These are phyloP conservation scores for Talaromyces nanjingensis DNA, from an alignment of 495 filamentous ascomycete species.

Conservation along the genomic window DNA sequence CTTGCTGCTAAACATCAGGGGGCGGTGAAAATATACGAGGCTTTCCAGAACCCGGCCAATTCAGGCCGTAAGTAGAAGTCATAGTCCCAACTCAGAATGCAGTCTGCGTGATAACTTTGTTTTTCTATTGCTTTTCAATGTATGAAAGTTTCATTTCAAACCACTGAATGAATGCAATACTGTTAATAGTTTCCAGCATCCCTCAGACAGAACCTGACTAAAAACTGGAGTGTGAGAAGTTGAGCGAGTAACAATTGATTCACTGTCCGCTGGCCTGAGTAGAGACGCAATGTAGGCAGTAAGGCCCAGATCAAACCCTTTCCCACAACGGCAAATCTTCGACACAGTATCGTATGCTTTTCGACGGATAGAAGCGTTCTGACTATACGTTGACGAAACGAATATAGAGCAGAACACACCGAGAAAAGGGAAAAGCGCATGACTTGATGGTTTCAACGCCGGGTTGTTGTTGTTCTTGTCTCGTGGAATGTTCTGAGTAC, in stretches of 20 bases:
- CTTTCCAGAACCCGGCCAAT: neutral
- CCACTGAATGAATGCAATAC: neutral
- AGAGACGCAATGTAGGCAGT: constrained; percentile 3
- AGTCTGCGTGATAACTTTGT: neutral
- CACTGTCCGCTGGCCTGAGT: neutral
- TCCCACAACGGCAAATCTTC: neutral
- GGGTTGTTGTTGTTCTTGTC: neutral
- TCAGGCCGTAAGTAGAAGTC: neutral
- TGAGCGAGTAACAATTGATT: neutral
- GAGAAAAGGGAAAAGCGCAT: neutral
- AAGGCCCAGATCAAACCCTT: neutral
- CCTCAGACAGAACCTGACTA: neutral
- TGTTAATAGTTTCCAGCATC: neutral
- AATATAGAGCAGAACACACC: constrained; percentile 1
- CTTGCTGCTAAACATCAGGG: constrained; percentile 1
- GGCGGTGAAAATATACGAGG: neutral
- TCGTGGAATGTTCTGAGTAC: neutral
- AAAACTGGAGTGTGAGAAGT: neutral
- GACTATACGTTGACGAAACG: constrained; percentile 1
- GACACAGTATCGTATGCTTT: neutral
- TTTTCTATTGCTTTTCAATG: neutral
- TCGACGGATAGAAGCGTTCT: neutral
- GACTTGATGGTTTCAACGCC: neutral
- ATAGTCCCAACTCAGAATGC: neutral
- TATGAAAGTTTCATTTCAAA: neutral